Percentiles rank a stretch among this genome's conserved stretches.
These are phyloP conservation scores for Halophytophthora batemanensis DNA, from an alignment of 352 stramenopile species.

Conservation along the genomic window DNA sequence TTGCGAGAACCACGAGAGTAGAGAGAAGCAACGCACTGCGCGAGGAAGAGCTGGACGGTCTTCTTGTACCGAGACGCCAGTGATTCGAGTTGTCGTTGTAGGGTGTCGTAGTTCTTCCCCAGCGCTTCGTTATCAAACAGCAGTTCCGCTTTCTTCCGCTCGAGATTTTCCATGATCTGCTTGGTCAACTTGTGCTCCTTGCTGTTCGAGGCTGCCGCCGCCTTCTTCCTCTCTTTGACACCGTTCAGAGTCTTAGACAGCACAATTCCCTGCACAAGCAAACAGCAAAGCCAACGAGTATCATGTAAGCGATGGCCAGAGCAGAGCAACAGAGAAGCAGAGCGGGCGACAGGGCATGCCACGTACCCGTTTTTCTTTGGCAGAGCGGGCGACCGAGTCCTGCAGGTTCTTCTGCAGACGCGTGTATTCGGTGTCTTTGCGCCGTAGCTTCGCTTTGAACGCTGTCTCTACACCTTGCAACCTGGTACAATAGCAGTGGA, in stretches of 20 bases:
- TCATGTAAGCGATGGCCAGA: too few relatives aligned
- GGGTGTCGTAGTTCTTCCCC: slow-evolving; percentile 43
- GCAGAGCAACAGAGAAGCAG: too few relatives aligned
- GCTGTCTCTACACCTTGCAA: slow-evolving; percentile 73
- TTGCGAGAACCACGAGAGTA: too few relatives aligned
- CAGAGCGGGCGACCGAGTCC: slow-evolving; percentile 39
- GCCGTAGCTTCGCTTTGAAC: slow-evolving; percentile 69
- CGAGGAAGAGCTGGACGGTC: slow-evolving; percentile 62
- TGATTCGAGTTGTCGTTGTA: slow-evolving; percentile 62
- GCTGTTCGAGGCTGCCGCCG: slow-evolving; percentile 28
- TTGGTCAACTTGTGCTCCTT: slow-evolving; percentile 60
- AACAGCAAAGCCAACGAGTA: too few relatives aligned
- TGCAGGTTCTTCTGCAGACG: slow-evolving; percentile 70
- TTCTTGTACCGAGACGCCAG: slow-evolving; percentile 74
- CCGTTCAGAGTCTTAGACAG: slow-evolving; percentile 48
- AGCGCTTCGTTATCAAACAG: slow-evolving; percentile 67
- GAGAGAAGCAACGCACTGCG: slow-evolving; percentile 40
- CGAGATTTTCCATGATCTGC: slow-evolving; percentile 61
- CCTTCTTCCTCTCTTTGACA: slow-evolving; percentile 29
- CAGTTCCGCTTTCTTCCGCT: slow-evolving; percentile 59
- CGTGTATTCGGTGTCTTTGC: slow-evolving; percentile 76
- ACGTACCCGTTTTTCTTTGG: slow-evolving; percentile 58
- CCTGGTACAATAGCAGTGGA: slow-evolving; percentile 12
- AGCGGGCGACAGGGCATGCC: too few relatives aligned
- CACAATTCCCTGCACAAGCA: slow-evolving; percentile 35